phyloP scores from a whole-genome alignment of 176 grass and related monocot species.

The Puya raimondii region DNA sequence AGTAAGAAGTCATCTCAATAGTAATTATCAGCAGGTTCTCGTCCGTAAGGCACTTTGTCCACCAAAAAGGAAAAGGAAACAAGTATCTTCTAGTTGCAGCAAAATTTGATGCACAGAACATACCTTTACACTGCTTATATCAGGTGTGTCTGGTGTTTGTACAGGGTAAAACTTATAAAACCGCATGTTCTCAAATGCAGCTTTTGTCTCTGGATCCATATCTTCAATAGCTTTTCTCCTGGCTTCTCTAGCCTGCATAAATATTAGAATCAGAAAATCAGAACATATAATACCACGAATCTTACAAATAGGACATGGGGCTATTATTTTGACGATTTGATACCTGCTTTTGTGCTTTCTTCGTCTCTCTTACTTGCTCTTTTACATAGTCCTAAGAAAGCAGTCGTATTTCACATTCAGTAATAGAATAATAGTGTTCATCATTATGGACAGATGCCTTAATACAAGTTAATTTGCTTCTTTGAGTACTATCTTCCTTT shows the following conservation, averaged over 20 bases:
- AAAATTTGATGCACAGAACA: neutral
- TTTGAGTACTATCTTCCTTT: too few species aligned
- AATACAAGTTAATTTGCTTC: too few species aligned
- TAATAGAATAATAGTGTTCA: neutral
- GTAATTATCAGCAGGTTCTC: neutral
- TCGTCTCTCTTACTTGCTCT: constrained; percentile 72
- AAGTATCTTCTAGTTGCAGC: neutral
- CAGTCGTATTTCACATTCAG: constrained; percentile 3
- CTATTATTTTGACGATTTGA: constrained; percentile 7
- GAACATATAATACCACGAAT: neutral
- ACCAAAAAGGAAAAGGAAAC: too few species aligned
- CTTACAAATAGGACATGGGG: neutral
- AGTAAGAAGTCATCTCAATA: neutral
- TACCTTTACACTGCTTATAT: constrained; percentile 74
- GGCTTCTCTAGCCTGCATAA: constrained; percentile 63
- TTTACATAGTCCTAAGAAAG: constrained; percentile 62
- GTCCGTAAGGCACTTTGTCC: too few species aligned
- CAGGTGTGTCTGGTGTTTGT: constrained; percentile 52
- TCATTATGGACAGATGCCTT: neutral
- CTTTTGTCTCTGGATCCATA: constrained; percentile 62
- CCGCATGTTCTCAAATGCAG: constrained; percentile 57
- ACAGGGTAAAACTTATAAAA: constrained; percentile 95
- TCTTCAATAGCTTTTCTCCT: constrained; percentile 77
- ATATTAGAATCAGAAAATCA: constrained; percentile 12
- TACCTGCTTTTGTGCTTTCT: constrained; percentile 60